phyloP scores from a whole-genome alignment of 1,284 basidiomycete species.

The Neolentinus lepideus region DNA sequence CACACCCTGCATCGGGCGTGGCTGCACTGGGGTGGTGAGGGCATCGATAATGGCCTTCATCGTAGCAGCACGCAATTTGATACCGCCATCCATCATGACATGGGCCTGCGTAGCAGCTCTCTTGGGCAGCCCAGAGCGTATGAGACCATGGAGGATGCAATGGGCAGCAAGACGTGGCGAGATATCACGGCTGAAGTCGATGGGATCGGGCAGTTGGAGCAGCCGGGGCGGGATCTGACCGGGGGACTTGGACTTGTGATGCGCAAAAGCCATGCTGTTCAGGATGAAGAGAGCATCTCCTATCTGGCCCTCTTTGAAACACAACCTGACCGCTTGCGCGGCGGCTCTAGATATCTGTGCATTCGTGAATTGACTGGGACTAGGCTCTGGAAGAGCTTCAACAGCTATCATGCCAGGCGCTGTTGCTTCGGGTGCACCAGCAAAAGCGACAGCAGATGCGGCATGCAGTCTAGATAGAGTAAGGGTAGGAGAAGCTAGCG shows the following conservation, averaged over 20 bases:
- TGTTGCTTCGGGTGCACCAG: neutral
- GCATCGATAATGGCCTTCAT: conserved; percentile 37
- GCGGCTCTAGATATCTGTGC: conserved; percentile 46
- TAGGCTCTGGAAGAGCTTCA: neutral
- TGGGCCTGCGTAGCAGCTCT: conserved; percentile 44
- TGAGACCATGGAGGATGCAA: conserved; percentile 51
- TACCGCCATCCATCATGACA: conserved; percentile 43
- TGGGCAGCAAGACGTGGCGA: conserved; percentile 56
- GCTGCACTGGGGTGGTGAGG: conserved; percentile 17
- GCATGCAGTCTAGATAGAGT: neutral
- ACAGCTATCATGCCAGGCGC: neutral
- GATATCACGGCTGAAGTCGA: conserved; percentile 41
- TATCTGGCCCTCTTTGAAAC: conserved; percentile 33
- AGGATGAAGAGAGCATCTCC: conserved; percentile 49
- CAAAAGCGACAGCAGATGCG: neutral
- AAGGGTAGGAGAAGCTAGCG: neutral
- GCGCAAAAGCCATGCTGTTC: conserved; percentile 46
- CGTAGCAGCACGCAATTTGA: conserved; percentile 38
- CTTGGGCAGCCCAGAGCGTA: conserved; percentile 39
- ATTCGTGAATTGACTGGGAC: conserved; percentile 17
- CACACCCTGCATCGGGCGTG: conserved; percentile 18
- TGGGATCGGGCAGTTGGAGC: conserved; percentile 20
- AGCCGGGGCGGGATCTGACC: neutral
- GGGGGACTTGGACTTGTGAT: conserved; percentile 2
- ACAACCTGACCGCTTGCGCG: conserved; percentile 44